phyloP scores from a whole-genome alignment of 441 rosid genomes.

The Kokia cookei region DNA sequence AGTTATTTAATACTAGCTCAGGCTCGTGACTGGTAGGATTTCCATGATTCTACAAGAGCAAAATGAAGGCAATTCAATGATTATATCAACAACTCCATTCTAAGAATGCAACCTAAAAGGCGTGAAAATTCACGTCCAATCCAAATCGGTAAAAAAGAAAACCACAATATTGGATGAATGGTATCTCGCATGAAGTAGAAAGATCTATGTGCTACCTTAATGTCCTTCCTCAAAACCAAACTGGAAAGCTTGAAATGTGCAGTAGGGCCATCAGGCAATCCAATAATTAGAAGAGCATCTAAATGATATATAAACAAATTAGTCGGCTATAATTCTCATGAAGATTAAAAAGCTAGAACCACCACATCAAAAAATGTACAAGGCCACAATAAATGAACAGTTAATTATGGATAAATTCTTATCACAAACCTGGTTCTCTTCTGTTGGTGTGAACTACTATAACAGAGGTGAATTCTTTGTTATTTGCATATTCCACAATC shows the following conservation, averaged over 20 bases:
- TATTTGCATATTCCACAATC: constrained; percentile 81
- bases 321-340: constrained; percentile 1
- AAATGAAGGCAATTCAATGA: background rate
- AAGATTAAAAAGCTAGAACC: background rate
- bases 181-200: background rate
- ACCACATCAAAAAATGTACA: background rate
- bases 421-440: constrained; percentile 73
- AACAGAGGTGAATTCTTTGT: constrained; percentile 69
- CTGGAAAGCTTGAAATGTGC: constrained; percentile 88
- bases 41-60: constrained; percentile 66
- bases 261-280: constrained; percentile 88
- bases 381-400: background rate
- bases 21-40: constrained; percentile 88
- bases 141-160: background rate
- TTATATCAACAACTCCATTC: background rate
- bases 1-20: constrained; percentile 77
- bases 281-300: constrained; percentile 77
- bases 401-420: background rate
- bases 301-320: constrained; percentile 11
- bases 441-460: constrained; percentile 81
- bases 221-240: constrained; percentile 75
- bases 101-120: background rate
- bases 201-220: constrained; percentile 48
- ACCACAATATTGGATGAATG: background rate
- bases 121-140: background rate